Base-by-base conservation (phyloP, 129 eudicot species). In the Centella asiatica region DNA sequence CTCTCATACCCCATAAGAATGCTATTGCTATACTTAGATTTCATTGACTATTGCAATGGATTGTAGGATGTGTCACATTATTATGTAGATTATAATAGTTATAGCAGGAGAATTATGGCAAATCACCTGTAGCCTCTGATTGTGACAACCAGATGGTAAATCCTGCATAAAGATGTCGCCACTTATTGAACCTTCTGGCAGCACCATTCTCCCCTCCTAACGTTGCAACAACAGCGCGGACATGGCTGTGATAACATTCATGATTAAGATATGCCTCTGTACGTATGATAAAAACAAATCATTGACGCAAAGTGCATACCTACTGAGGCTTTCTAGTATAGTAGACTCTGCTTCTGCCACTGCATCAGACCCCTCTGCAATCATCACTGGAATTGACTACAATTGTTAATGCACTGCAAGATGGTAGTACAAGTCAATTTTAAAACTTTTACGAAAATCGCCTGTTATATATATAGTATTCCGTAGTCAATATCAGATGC, bases 81-180 rank as follows among this genome's bases (percentile, higher is more conserved):
- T n/a, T n/a, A n/a, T n/a, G n/a, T 42, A 20, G 56, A 32, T n/a
- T 27, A 25, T 48, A 66, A 65, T 19, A 52, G 11, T 17, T 24
- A 18, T 8, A 51, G 5, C 14, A 26, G 47, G 33, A 52, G 48
- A 32, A 62, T 0, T 2, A 32, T 19, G 27, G 47, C 7, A 60
- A 24, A 37, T 72, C 44, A 84, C 99, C 99, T 85, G 77, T 72
- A 62, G 96, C 96, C 81, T 92, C 88, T 54, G 96, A 87, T 40
- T 77, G 76, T 22, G 99, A 92, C 44, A 92, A 76, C 99, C 99
- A 92, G 47, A 92, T 80, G 11, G 95, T 82, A 65, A 92, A 92
- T 65, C 95, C 99, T 0, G 96, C 74, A 77, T 77, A 82, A 66
- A 92, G 96, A 80, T 92, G 94, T 75, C 75, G 83, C 99, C 99